Percentiles rank a stretch among this genome's conserved stretches.
Conservation (phyloP, 805 yeast genomes). For the Groenewaldozyma tartarivorans region DNA sequence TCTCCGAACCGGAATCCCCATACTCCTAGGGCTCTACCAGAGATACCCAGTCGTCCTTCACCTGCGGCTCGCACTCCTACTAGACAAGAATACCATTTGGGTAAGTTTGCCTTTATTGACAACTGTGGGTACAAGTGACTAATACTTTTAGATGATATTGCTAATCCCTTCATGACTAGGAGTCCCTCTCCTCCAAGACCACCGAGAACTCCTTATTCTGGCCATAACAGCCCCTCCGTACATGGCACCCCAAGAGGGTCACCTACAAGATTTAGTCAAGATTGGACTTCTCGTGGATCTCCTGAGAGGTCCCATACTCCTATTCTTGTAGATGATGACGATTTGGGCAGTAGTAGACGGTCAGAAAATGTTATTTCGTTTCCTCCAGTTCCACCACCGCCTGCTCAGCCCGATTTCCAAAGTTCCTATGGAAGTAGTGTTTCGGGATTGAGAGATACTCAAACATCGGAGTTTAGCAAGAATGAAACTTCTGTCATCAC, state of each 20-base stretch:
- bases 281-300: constrained; percentile 54
- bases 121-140: no score
- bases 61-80: constrained; percentile 14
- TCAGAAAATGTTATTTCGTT: not conserved
- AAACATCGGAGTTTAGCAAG: no score
- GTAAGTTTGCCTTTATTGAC: constrained; percentile 4
- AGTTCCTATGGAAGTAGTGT: constrained; percentile 6
- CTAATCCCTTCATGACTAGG: constrained; percentile 13
- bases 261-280: constrained; percentile 17
- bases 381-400: constrained; percentile 5
- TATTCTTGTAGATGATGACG: constrained; percentile 15
- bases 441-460: not conserved
- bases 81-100: constrained; percentile 13
- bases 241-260: constrained; percentile 17
- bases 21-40: constrained; percentile 13
- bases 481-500: constrained; percentile 9
- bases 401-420: constrained; percentile 14
- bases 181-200: constrained; percentile 10
- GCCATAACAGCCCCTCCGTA: constrained; percentile 9
- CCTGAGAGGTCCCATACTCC: constrained; percentile 33
- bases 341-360: not conserved
- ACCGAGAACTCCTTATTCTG: constrained; percentile 3
- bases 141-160: constrained; percentile 11
- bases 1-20: no score
- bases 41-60: constrained; percentile 12